Conservation (phyloP, 129 eudicot species). For the Flaveria ramosissima region DNA sequence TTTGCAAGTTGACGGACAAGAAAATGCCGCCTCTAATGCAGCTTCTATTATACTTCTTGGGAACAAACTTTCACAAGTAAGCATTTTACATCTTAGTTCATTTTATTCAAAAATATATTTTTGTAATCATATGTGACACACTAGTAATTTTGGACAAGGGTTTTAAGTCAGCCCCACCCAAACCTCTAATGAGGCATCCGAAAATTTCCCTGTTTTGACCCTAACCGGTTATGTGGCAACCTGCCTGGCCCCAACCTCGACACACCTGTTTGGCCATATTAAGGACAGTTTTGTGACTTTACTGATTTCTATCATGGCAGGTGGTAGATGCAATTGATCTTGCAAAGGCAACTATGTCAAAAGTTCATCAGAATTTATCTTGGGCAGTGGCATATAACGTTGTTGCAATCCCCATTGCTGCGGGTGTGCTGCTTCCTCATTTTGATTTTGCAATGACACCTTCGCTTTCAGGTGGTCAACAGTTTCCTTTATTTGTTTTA, state of each 20-base stretch:
- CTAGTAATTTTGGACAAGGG: too few species aligned
- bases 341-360: slow-evolving; percentile 86
- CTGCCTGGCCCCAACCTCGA: neutral
- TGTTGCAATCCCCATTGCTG: slow-evolving; percentile 87
- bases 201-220: neutral
- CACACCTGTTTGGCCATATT: neutral
- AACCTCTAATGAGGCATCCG: neutral
- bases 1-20: slow-evolving; percentile 83
- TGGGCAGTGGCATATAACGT: slow-evolving; percentile 97
- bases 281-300: neutral
- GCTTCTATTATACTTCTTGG: slow-evolving; percentile 96
- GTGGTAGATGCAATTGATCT: slow-evolving; percentile 91
- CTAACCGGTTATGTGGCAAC: neutral
- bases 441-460: slow-evolving; percentile 98
- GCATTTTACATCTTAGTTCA: neutral
- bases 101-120: neutral
- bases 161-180: neutral
- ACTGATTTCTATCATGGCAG: slow-evolving; percentile 37
- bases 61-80: slow-evolving; percentile 82
- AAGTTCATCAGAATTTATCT: slow-evolving; percentile 86
- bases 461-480: slow-evolving; percentile 73
- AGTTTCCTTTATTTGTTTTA: neutral
- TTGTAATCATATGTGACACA: neutral
- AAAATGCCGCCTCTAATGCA: slow-evolving; percentile 95
- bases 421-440: slow-evolving; percentile 82